Base-by-base conservation (phyloP, 129 eudicot species). In the Silybum marianum region DNA sequence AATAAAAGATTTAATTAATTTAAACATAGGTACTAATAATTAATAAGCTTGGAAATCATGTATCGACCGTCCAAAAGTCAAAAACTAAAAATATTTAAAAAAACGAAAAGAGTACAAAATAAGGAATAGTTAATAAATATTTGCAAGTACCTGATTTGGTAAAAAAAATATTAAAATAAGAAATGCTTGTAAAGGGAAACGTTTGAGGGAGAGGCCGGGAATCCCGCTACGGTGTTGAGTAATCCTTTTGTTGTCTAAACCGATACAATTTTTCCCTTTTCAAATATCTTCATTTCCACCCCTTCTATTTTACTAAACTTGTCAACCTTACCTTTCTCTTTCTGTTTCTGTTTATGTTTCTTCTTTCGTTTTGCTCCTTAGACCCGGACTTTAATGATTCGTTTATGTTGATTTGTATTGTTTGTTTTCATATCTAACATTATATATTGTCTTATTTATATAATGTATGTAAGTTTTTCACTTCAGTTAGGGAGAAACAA, bases 161-260 rank as follows among this genome's bases (percentile, higher is more conserved):
- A 76, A 76, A 72, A 83, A 69, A 39, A 60, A 18, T 23, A 58
- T 24, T 76, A 36, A 28, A 76, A 36, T 24, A 76, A 40, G 66
- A 76, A 54, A 76, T 77, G 71, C 22, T 70, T 26, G 58, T 77
- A 71, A 77, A 71, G 73, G 63, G 82, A 40, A 83, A 30, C 58
- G 82, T 83, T 83, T 83, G 78, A 83, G 82, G 82, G 69, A 51
- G 82, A 30, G 42, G 68, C 86, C 86, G 82, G 67, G 86, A 83
- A 77, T 83, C 86, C 48, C 77, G 86, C 82, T 83, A 71, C 74
- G 68, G 82, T 77, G 82, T 77, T 83, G 81, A 77, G 74, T 16
- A 83, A 71, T 21, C 67, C 69, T 25, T 73, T 71, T 58, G 72
- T 82, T 46, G 76, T 76, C 38, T 71, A 77, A 77, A 71, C 62